Conservation (phyloP, 352 stramenopile genomes). For the Blastocystis sp. region DNA sequence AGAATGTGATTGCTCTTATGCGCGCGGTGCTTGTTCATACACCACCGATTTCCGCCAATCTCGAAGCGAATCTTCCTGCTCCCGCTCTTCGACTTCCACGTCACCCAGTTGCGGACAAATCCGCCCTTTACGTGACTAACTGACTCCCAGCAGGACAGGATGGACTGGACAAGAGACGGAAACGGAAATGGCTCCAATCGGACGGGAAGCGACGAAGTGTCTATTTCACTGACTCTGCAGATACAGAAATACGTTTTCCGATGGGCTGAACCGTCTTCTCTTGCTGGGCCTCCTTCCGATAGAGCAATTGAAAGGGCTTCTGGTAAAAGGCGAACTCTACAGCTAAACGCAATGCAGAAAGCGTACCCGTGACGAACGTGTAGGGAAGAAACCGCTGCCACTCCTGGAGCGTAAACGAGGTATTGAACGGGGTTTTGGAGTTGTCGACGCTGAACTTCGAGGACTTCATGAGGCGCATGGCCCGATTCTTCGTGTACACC, state of each 20-base stretch:
- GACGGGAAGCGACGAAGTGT: not conserved
- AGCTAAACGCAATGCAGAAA: not conserved
- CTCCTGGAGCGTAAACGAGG: constrained; percentile 5
- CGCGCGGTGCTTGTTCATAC: constrained; percentile 45
- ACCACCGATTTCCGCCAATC: constrained; percentile 67
- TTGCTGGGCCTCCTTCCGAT: not conserved
- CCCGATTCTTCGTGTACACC: constrained; percentile 68
- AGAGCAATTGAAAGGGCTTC: constrained; percentile 23
- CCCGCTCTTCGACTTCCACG: not conserved
- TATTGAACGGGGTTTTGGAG: constrained; percentile 55
- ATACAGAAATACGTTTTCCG: not conserved
- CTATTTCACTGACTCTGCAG: not conserved
- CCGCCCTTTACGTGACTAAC: constrained; percentile 14
- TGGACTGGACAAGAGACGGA: not conserved
- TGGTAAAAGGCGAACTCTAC: constrained; percentile 63
- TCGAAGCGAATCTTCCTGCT: constrained; percentile 30
- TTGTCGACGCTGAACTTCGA: constrained; percentile 60
- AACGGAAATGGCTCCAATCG: constrained; percentile 23
- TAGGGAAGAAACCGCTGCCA: constrained; percentile 57
- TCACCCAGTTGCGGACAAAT: constrained; percentile 33
- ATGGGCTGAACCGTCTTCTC: not conserved
- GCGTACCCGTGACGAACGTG: constrained; percentile 49
- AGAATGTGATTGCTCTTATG: constrained; percentile 70
- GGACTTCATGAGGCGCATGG: constrained; percentile 52
- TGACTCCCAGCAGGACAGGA: constrained; percentile 24